These are phyloP conservation scores for Torulaspora maleeae DNA, from an alignment of 805 yeast species.

Conservation along the genomic window DNA sequence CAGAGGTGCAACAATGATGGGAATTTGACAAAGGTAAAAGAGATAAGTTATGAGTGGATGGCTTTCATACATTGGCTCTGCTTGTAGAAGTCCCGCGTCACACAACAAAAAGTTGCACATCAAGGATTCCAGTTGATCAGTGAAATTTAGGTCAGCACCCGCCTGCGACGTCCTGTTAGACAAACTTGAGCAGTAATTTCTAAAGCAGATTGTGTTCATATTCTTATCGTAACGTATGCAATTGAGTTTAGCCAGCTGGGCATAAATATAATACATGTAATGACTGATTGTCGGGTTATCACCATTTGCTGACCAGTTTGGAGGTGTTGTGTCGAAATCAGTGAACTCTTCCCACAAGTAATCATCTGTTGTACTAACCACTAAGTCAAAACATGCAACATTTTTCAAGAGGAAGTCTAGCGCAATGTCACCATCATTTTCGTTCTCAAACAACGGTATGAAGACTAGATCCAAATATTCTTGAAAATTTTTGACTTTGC, in stretches of 20 bases:
- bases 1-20: conserved; percentile 29
- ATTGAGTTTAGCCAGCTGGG: conserved; percentile 23
- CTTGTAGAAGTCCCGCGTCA: conserved; percentile 31
- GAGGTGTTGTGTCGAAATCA: conserved; percentile 17
- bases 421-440: conserved; percentile 25
- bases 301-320: conserved; percentile 31
- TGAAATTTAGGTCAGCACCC: conserved; percentile 18
- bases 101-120: conserved; percentile 29
- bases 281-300: conserved; percentile 41
- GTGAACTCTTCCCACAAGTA: conserved; percentile 29
- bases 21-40: conserved; percentile 31
- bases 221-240: conserved; percentile 11
- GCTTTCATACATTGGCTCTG: conserved; percentile 29
- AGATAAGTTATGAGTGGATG: conserved; percentile 23
- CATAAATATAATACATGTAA: conserved; percentile 37
- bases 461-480: conserved; percentile 35
- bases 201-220: conserved; percentile 23
- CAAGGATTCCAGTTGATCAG: conserved; percentile 30
- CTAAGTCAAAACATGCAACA: conserved; percentile 34
- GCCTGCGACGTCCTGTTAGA: conserved; percentile 31
- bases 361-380: conserved; percentile 24
- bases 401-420: conserved; percentile 34
- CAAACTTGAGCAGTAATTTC: conserved; percentile 25
- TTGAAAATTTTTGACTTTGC: conserved; percentile 31
- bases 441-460: conserved; percentile 31